A percentile compares a stretch with the other conserved stretches of the same genome.
phyloP scores from a whole-genome alignment of 495 filamentous ascomycete genomes.

The Corynascus novoguineensis region DNA sequence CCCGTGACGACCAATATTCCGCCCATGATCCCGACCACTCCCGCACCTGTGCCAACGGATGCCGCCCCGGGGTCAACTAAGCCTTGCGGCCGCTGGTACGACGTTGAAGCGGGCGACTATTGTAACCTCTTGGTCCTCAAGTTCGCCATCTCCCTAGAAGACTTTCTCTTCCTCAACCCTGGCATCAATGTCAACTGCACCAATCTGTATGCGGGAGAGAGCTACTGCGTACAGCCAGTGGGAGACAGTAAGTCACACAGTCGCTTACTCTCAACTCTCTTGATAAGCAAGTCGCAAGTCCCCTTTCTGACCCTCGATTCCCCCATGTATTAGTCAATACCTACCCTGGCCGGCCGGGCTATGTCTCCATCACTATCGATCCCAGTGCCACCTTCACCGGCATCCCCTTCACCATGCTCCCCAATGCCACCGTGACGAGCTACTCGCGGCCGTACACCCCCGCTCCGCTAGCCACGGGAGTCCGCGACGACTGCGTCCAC shows the following conservation, averaged over 20 bases:
- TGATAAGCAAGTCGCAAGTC: too few relatives aligned
- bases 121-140: constrained; percentile 26
- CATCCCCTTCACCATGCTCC: constrained; percentile 10
- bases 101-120: constrained; percentile 24
- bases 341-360: constrained; percentile 10
- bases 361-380: neutral
- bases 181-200: constrained; percentile 30
- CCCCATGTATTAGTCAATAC: too few relatives aligned
- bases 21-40: neutral
- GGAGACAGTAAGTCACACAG: too few relatives aligned
- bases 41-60: constrained; percentile 19
- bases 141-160: constrained; percentile 22
- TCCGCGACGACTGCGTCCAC: constrained; percentile 18
- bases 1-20: neutral
- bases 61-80: constrained; percentile 8
- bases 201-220: constrained; percentile 23
- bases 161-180: constrained; percentile 31
- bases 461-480: constrained; percentile 16
- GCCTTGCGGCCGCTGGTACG: constrained; percentile 23
- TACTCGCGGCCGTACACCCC: constrained; percentile 2
- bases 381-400: neutral
- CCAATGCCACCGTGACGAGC: neutral
- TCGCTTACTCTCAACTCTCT: too few relatives aligned
- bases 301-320: too few relatives aligned
- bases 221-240: constrained; percentile 29